Percentiles rank a stretch among this genome's conserved stretches.
phyloP scores from a whole-genome alignment of 1,139 yeast species.

The Protomyces lactucae-debilis region DNA sequence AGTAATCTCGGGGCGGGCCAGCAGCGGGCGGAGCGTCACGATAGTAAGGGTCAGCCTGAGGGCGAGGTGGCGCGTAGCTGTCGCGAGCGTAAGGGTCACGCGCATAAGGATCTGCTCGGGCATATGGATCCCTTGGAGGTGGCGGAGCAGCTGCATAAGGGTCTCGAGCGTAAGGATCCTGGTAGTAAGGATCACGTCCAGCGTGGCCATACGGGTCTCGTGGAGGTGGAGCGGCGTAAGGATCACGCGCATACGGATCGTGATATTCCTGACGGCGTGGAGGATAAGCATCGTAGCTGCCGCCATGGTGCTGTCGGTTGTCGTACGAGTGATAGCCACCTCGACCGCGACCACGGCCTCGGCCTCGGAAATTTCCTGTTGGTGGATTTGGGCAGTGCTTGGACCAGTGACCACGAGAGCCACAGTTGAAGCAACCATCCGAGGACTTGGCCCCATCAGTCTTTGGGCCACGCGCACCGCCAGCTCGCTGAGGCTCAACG shows the following conservation, averaged over 20 bases:
- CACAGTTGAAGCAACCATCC: conserved; percentile 19
- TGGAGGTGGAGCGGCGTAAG: background rate
- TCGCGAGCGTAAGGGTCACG: background rate
- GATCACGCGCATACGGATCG: background rate
- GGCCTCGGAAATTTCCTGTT: conserved; percentile 3
- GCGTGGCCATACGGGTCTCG: background rate
- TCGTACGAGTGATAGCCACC: background rate
- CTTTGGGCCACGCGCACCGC: background rate
- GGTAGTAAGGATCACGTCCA: background rate
- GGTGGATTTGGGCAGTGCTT: conserved; percentile 22
- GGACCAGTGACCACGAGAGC: conserved; percentile 17
- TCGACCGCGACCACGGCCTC: background rate
- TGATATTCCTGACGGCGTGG: background rate
- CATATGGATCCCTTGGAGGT: background rate
- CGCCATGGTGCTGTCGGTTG: background rate
- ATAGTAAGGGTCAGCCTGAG: background rate
- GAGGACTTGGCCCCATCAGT: background rate
- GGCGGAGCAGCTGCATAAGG: background rate
- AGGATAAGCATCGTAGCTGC: background rate
- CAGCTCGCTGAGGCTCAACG: conserved; percentile 17
- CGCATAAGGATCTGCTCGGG: background rate
- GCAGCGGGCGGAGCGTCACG: background rate
- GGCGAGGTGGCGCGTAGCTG: background rate
- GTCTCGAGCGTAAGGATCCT: background rate
- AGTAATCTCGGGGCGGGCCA: background rate